Base-by-base conservation (phyloP, 768 basidiomycete genomes). In the Brasilioporus rufonigricans region DNA sequence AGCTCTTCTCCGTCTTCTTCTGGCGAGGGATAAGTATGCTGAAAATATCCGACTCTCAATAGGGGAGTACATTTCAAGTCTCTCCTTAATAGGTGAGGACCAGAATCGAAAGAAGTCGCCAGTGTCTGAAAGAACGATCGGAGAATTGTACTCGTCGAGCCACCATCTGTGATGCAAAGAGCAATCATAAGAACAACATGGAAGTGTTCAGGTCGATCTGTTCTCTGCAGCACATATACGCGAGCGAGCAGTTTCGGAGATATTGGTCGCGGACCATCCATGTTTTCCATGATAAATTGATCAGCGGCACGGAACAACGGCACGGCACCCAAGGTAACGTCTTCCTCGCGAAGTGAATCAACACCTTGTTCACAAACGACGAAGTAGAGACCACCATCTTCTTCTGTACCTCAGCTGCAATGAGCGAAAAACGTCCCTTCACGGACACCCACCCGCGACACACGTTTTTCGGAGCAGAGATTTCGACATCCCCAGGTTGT, bases 401-500 rank as follows among this genome's bases (percentile, higher is more conserved):
- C 33, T 38, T 38, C 36, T 38, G 36, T n/a, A 38, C 16, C 18
- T 38, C 36, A 16, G 36, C 36, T 69, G 73, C 80, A 27, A 84
- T 75, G 5, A 84, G 67, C 4, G 82, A 82, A 56, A 75, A 81
- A 31, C 69, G 73, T 26, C 62, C 69, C 62, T 84, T 84, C 35
- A 81, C 61, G 29, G 71, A 60, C n/a, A 63, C 51, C 81, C 81
- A 84, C 9, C 77, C 71, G 26, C 69, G 65, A 7, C 44, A 45
- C 31, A 83, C 60, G 53, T 76, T 38, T 79, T 61, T 57, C 2
- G 58, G 48, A 26, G 61, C 47, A 50, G 63, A 59, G 48, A 61
- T 49, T 72, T 44, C 38, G 59, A 52, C 41, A 56, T 52, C 61
- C 5, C 21, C 19, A 21, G n/a, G n/a, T n/a, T 3, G 21, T 19